phyloP scores from a whole-genome alignment of 1,139 yeast species.

The Pichia sp. region DNA sequence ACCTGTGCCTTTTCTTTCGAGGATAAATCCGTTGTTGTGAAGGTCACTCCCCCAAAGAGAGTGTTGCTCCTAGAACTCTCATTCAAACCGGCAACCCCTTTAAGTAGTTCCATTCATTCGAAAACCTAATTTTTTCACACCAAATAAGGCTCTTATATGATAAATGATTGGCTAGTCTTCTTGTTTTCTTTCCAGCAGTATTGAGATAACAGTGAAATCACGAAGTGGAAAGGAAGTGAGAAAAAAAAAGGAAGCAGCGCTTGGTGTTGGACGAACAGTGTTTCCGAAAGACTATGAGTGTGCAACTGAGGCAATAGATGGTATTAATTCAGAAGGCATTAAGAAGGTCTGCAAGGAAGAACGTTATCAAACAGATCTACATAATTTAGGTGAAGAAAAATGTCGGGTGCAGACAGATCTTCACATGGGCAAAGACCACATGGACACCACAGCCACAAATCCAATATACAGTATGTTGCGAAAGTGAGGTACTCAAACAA shows the following conservation, averaged over 20 bases:
- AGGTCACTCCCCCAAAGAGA: slow-evolving; percentile 18
- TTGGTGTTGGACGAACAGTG: background rate
- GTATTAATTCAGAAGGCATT: background rate
- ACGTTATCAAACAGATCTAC: background rate
- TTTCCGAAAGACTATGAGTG: background rate
- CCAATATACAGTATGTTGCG: slow-evolving; percentile 45
- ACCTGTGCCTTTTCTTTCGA: slow-evolving; percentile 29
- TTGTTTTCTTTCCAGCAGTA: background rate
- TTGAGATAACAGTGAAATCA: background rate
- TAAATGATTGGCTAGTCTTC: background rate
- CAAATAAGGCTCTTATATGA: background rate
- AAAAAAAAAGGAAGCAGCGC: slow-evolving; percentile 3
- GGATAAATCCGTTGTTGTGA: slow-evolving; percentile 16
- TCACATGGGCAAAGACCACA: slow-evolving; percentile 7
- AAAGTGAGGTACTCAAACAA: slow-evolving; percentile 80
- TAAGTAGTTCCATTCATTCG: slow-evolving; percentile 3
- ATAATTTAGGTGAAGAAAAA: background rate
- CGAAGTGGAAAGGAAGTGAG: background rate
- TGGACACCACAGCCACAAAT: slow-evolving; percentile 8
- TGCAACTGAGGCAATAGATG: background rate
- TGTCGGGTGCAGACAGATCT: slow-evolving; percentile 7
- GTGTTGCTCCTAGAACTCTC: background rate
- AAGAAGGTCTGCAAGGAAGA: background rate
- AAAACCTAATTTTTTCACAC: background rate
- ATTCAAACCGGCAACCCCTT: background rate